phyloP scores from a whole-genome alignment of 2,329 filamentous ascomycete species.

The Dendrostoma leiphaemia region DNA sequence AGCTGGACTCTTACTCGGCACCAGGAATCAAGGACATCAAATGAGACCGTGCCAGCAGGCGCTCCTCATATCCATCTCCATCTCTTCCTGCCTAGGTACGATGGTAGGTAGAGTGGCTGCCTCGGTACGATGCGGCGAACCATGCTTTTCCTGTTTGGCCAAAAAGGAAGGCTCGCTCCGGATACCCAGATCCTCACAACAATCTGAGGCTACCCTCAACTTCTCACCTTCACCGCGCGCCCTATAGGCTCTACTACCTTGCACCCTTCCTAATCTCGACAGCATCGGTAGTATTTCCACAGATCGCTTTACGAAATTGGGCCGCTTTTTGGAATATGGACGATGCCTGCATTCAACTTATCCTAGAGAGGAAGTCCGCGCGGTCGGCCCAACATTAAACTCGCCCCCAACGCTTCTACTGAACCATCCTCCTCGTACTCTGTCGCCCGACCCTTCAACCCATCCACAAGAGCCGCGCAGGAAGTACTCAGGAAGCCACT shows the following conservation, averaged over 20 bases:
- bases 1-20: constrained; percentile 78
- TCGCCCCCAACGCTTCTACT: constrained; percentile 23
- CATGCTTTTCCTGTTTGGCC: not conserved
- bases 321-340: constrained; percentile 37
- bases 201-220: not conserved
- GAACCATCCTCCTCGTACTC: constrained; percentile 8
- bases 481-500: constrained; percentile 31
- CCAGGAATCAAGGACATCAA: constrained; percentile 76
- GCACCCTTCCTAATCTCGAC: constrained; percentile 5
- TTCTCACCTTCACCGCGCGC: constrained; percentile 6
- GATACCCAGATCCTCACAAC: constrained; percentile 1
- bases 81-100: too few species aligned
- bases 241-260: not conserved
- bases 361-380: constrained; percentile 42
- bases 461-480: constrained; percentile 29
- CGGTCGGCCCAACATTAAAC: constrained; percentile 34
- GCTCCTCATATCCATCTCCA: too few species aligned
- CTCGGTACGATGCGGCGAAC: not conserved
- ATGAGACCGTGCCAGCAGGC: constrained; percentile 25
- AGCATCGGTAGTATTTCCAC: constrained; percentile 26
- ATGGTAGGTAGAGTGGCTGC: too few species aligned
- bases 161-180: constrained; percentile 24
- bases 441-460: constrained; percentile 16
- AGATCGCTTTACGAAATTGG: constrained; percentile 19
- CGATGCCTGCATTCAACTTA: constrained; percentile 43